These are phyloP conservation scores for Amanita rubescens DNA, from an alignment of 768 basidiomycete genomes.

Conservation along the genomic window DNA sequence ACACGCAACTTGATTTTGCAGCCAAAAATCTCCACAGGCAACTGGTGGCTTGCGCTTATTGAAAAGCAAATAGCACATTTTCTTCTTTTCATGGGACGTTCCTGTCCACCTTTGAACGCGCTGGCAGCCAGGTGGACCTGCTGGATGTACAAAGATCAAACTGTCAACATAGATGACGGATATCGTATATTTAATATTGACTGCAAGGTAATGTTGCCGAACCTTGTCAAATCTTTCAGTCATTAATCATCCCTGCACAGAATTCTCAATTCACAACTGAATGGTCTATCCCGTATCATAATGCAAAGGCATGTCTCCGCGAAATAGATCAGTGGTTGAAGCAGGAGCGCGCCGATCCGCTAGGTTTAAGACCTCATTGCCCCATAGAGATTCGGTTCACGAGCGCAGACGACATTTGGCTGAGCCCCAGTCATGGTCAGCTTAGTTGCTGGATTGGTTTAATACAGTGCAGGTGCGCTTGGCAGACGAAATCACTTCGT, in stretches of 20 bases:
- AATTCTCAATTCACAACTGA: constrained; percentile 93
- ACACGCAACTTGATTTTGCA: constrained; percentile 18
- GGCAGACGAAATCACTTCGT: neutral
- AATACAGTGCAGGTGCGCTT: constrained; percentile 86
- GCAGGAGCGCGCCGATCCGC: constrained; percentile 52
- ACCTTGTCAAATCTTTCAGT: constrained; percentile 4
- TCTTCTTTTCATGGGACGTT: constrained; percentile 71
- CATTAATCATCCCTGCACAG: constrained; percentile 45
- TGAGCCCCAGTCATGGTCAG: constrained; percentile 79
- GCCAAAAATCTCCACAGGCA: constrained; percentile 44
- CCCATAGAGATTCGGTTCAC: constrained; percentile 91
- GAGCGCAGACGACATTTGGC: constrained; percentile 85
- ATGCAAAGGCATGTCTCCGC: constrained; percentile 57
- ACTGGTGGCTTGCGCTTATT: constrained; percentile 66
- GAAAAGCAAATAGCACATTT: constrained; percentile 81
- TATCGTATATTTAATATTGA: constrained; percentile 89
- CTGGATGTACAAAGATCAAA: constrained; percentile 55
- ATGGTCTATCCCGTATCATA: constrained; percentile 79
- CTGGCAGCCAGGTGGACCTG: constrained; percentile 56
- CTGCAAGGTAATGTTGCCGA: constrained; percentile 59
- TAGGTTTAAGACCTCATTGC: constrained; percentile 84
- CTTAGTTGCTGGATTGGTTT: constrained; percentile 94
- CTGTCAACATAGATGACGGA: constrained; percentile 68
- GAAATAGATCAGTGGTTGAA: constrained; percentile 70
- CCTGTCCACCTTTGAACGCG: constrained; percentile 52